Conservation (phyloP, 495 filamentous ascomycete genomes). For the Collariella sp. region DNA sequence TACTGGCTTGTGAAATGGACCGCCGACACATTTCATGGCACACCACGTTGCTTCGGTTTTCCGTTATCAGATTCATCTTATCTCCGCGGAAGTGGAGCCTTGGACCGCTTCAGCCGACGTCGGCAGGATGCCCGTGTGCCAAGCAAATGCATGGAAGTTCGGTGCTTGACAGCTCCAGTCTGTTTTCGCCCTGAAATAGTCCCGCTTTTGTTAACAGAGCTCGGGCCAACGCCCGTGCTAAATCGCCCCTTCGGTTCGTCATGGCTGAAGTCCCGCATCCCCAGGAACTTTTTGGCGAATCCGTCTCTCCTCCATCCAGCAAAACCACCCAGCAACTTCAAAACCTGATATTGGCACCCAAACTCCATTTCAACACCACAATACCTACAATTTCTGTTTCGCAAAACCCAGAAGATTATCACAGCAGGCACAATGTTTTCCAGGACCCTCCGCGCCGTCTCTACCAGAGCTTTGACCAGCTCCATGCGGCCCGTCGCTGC, state of each 20-base stretch:
- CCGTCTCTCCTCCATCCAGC: not conserved
- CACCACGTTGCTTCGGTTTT: not conserved
- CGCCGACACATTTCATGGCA: not conserved
- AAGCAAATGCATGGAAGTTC: not conserved
- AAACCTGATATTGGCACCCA: slow-evolving; percentile 7
- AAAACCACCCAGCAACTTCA: not conserved
- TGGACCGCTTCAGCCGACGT: slow-evolving; percentile 21
- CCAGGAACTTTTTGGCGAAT: slow-evolving; percentile 16
- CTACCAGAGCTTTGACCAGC: slow-evolving; percentile 19
- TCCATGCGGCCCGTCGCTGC: slow-evolving; percentile 17
- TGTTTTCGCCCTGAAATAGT: no score
- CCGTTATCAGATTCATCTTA: slow-evolving; percentile 33
- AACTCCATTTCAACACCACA: not conserved
- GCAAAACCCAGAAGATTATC: not conserved
- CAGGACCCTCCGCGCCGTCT: slow-evolving; percentile 27
- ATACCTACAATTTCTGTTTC: not conserved
- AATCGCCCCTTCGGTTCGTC: slow-evolving; percentile 27
- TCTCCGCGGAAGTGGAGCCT: slow-evolving; percentile 22
- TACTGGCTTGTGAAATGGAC: no score
- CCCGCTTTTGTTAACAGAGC: slow-evolving; percentile 19
- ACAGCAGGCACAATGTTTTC: slow-evolving; percentile 27
- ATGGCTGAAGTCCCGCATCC: slow-evolving; percentile 28
- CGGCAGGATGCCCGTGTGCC: slow-evolving; percentile 20
- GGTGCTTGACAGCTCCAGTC: slow-evolving; percentile 5
- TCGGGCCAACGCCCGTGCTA: slow-evolving; percentile 12